Evolutionary conservation across 2,329 filamentous ascomycete genomes (phyloP), one percentile per base, ranked within the genome.

Genomic region (Fusarium mangiferae): DNA sequence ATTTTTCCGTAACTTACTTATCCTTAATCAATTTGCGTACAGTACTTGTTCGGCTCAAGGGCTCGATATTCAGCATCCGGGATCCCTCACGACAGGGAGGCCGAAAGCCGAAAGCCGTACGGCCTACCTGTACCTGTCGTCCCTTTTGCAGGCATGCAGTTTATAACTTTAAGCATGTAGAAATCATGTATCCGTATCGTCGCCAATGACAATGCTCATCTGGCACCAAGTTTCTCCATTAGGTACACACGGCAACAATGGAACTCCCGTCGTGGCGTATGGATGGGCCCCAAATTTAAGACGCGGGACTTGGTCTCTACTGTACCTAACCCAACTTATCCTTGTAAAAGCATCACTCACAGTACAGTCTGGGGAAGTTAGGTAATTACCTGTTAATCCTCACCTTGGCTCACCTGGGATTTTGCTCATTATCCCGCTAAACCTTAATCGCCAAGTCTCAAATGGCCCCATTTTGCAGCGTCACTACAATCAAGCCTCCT

Each of bases 21-120:
- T 28, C 33, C 14, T 54, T 15, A 8, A 38, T 35, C 13, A 42
- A 48, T 57, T 26, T 63, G 28, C 26, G 46, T 66, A 36, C 55
- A 48, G 56, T 61, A 51, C 51, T 42, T 54, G 46, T 71, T 78
- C 77, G 77, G 77, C 70, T 78, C 60, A 78, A 78, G 73, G 74
- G 77, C 65, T 57, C 55, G 41, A 51, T 38, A 48, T 39, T 57
- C 24, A 30, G 45, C 41, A 46, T 59, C 62, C 51, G 33, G 48
- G 45, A 42, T 52, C 54, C 54, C 39, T 57, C 33, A 67, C 33
- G 13, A 83, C 82, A 85, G 82, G 85, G 81, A 82, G 84, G 78
- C 85, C 85, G 85, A 82, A 79, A 84, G 79, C 85, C 85, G 85
- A 82, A 80, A 68, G 33, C 63, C 52, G 61, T 42, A 18, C 30